Conservation (phyloP, 345 rosid species). For the Stellera chamaejasme region DNA sequence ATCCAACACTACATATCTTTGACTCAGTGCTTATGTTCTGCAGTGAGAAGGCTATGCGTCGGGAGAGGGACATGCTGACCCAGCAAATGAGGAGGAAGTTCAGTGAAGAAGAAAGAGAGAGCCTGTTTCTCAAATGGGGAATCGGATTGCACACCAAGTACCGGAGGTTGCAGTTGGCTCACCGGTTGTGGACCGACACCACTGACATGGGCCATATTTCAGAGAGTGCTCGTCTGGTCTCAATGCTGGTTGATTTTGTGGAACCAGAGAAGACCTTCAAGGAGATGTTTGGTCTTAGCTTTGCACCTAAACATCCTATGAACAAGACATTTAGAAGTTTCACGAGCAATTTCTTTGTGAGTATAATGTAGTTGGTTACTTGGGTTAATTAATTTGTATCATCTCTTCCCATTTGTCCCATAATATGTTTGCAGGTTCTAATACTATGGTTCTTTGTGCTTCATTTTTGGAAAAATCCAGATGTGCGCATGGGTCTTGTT, state of each 20-base stretch:
- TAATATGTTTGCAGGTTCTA: conserved; percentile 1
- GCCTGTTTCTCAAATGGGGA: conserved; percentile 65
- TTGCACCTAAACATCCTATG: conserved; percentile 18
- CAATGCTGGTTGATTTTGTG: conserved; percentile 50
- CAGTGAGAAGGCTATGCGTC: conserved; percentile 51
- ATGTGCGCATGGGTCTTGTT: no score
- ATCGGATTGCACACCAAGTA: conserved; percentile 47
- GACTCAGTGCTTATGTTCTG: not conserved
- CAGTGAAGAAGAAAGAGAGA: conserved; percentile 50
- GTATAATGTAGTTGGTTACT: not conserved
- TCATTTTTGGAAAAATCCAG: no score
- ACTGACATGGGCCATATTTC: conserved; percentile 53
- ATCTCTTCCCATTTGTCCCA: not conserved
- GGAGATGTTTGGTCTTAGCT: conserved; percentile 44
- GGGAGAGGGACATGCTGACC: conserved; percentile 66
- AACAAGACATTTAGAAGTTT: conserved; percentile 26
- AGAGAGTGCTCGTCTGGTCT: conserved; percentile 64
- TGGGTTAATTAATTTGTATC: not conserved
- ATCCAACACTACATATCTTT: not conserved
- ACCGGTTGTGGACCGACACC: conserved; percentile 53
- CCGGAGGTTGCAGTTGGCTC: conserved; percentile 56
- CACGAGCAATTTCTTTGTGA: conserved; percentile 30
- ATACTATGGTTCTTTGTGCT: conserved; percentile 2
- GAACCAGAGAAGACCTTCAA: conserved; percentile 35
- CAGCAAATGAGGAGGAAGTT: conserved; percentile 49